These are phyloP conservation scores for Carex pumila DNA, from an alignment of 176 grass and related monocot species.

Conservation along the genomic window DNA sequence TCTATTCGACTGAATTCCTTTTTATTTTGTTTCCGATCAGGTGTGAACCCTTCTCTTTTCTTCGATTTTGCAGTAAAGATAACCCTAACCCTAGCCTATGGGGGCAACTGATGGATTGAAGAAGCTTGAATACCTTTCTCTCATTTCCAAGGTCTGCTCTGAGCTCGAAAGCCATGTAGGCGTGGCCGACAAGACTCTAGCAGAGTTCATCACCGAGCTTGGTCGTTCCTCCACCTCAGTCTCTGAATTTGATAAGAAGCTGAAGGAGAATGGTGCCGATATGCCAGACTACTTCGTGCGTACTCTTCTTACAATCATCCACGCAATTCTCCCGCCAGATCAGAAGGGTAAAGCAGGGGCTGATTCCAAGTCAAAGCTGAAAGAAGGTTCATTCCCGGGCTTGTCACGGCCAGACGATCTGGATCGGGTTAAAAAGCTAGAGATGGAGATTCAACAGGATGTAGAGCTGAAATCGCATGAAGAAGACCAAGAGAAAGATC, in stretches of 20 bases:
- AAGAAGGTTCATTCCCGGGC: constrained; percentile 35
- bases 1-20: no score
- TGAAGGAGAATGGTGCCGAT: constrained; percentile 39
- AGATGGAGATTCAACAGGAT: constrained; percentile 67
- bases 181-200: constrained; percentile 39
- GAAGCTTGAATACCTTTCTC: constrained; percentile 42
- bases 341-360: constrained; percentile 11
- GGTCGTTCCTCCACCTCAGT: constrained; percentile 31
- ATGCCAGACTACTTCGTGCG: constrained; percentile 44
- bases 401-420: constrained; percentile 57
- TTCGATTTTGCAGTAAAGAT: neutral
- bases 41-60: neutral
- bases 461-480: constrained; percentile 14
- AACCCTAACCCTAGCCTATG: constrained; percentile 11
- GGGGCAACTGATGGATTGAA: constrained; percentile 13
- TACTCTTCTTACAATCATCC: constrained; percentile 49
- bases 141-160: constrained; percentile 38
- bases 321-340: constrained; percentile 71
- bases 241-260: constrained; percentile 31
- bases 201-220: constrained; percentile 48
- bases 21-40: no score
- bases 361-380: constrained; percentile 8
- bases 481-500: constrained; percentile 17
- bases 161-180: constrained; percentile 45
- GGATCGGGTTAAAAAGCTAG: constrained; percentile 50